Base-by-base conservation (phyloP, 805 yeast species). In the Ogataea neopini region DNA sequence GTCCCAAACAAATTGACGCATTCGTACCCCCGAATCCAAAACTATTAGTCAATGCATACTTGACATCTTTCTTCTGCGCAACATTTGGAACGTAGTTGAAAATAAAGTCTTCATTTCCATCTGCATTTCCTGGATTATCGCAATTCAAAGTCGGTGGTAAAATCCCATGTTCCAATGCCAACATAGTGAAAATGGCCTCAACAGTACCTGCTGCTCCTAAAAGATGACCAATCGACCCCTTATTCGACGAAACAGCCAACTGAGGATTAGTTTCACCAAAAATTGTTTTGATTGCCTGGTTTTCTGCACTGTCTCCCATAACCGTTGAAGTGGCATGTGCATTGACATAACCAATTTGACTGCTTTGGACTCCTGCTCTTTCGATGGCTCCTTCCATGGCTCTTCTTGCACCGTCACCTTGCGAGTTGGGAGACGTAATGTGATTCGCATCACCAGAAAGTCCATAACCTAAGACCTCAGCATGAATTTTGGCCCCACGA, bases 11-110 rank as follows among this genome's bases (percentile, higher is more conserved):
- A 2, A 94, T 60, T 2, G 95, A 77, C 6, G 95, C 84, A 65
- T 94, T 94, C 4, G 95, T 88, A 7, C 99, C 99, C 6, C 99
- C 99, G 70, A 94, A 94, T 0, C 99, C 99, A 69, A 95, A 92
- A 57, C 97, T 88, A 61, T 94, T 94, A 40, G 89, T 80, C 57
- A 94, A 51, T 0, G 92, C 97, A 53, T 78, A 74, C 3, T 75
- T 59, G 3, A 86, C 62, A 2, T 64, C 57, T 13, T 42, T 38
- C 11, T 55, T 43, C 37, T 70, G 59, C 8, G 86, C 72, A 10
- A 59, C 52, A 28, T 77, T 69, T 1, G 79, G 75, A 6, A 85
- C 83, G 56, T 84, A 86, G 60, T 86, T 83, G 48, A 79, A 72
- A 2, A 68, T 63, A 53, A 79, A 79, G 28, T 68, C 68, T 2